Percentiles rank a stretch among this genome's conserved stretches.
These are phyloP conservation scores for Aspergillus leporis DNA, from an alignment of 495 filamentous ascomycete genomes.

Conservation along the genomic window DNA sequence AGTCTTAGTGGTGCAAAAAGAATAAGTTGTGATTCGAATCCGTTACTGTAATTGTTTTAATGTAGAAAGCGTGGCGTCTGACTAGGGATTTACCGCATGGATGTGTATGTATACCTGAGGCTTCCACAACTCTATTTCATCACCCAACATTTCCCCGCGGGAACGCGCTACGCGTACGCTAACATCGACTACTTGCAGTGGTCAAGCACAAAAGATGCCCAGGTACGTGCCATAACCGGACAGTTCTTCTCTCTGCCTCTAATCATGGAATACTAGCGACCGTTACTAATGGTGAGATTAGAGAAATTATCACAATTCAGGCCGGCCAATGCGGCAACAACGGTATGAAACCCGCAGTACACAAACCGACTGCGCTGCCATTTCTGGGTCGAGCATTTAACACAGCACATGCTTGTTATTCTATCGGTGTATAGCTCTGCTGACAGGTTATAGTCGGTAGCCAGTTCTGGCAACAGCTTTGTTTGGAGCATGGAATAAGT, in stretches of 20 bases:
- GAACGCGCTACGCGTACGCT: constrained; percentile 43
- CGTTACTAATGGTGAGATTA: constrained; percentile 30
- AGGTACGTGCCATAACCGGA: constrained; percentile 32
- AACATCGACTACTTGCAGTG: constrained; percentile 27
- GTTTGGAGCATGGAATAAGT: constrained; percentile 95
- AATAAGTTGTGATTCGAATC: background rate
- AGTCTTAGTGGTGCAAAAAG: too few species aligned
- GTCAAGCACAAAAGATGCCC: constrained; percentile 43
- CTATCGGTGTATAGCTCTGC: constrained; percentile 11
- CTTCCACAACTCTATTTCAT: constrained; percentile 14
- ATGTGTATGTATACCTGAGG: constrained; percentile 37
- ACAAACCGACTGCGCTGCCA: background rate
- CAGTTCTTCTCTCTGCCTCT: background rate
- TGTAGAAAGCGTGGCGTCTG: background rate
- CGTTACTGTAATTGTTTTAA: background rate
- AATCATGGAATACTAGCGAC: constrained; percentile 8
- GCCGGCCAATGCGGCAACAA: constrained; percentile 99
- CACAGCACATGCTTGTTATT: background rate
- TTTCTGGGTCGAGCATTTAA: background rate
- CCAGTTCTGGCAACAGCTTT: constrained; percentile 97
- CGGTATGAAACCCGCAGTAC: constrained; percentile 56
- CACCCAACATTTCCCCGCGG: constrained; percentile 31
- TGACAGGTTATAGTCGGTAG: constrained; percentile 64
- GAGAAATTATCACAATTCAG: constrained; percentile 99
- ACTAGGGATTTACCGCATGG: background rate